Evolutionary conservation across 352 stramenopile genomes (phyloP), one percentile per base, ranked within the genome.

Genomic region (Phytophthora pluvialis): DNA sequence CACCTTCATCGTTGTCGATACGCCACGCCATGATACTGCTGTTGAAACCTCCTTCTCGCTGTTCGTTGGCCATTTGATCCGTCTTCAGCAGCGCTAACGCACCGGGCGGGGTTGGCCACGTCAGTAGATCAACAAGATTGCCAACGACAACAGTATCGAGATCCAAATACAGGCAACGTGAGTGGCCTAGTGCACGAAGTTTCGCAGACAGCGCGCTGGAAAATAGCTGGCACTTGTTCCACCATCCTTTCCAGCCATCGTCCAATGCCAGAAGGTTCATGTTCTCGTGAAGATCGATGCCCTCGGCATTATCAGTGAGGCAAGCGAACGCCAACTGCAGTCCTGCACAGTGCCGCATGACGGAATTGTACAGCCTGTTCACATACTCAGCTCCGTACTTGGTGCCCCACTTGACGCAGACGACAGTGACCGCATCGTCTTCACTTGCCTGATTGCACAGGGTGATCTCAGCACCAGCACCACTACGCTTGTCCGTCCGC

Each of bases 371-470:
- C 4, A 96, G 79, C 28, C 71, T 89, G 62, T 95, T 95, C 9
- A 95, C 86, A 58, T 96, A 96, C n/a, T 89, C 80, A 10, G 82
- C 45, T 9, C 68, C 71, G 60, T 96, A 96, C 60, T 95, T 96
- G 48, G 39, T 65, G n/a, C 88, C 88, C 83, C 86, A 95, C 53
- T 96, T 96, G 47, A 95, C 83, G 43, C 86, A 95, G n/a, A 93
- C 60, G 13, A 94, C 75, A 0, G 79, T 74, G 2, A 90, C 62
- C 10, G 44, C 46, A 32, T 38, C 49, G 12, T 45, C 16, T 9
- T 39, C 38, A 18, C 12, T 29, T 10, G 28, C n/a, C 35, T 66
- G 32, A 38, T 70, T 60, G 38, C 15, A 38, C 25, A 32, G 13
- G 18, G 15, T 29, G n/a, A 42, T 32, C 26, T 36, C 47, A 36